Base-by-base conservation (phyloP, 2,329 filamentous ascomycete species). In the Fusarium sp. region DNA sequence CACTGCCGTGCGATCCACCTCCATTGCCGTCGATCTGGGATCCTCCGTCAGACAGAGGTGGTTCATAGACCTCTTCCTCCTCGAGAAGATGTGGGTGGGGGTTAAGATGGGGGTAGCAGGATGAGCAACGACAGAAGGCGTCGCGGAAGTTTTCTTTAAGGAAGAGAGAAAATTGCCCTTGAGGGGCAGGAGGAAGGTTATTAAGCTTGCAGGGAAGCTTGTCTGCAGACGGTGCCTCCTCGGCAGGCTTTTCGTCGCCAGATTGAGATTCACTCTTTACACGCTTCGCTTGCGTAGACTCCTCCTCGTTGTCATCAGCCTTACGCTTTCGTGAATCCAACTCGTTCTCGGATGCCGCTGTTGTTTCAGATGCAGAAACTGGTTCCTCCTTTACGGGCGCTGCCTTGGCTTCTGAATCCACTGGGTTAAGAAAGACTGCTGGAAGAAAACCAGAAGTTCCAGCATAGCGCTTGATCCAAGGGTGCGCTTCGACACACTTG, bases 31-130 rank as follows among this genome's bases (percentile, higher is more conserved):
- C 83, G 20, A 84, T 86, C 4, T 86, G 88, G 8, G 82, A 84
- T 4, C 84, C 87, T 18, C 86, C 84, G 2, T 90, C 87, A 1
- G 94, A 97, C 7, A 98, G 83, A 3, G 95, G 94, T 0, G 95
- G 96, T 75, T 98, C 94, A 80, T 99, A 99, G 2, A 90, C 90
- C 34, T 97, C 94, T 83, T 99, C 96, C 80, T 97, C 94, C 76
- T 98, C 94, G 12, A 97, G 89, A 13, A 99, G 91, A 76, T 97
- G 92, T 0, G 90, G 88, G 77, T 97, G 90, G 0, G 84, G 81
- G 57, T 88, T 83, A 3, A 98, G 87, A 14, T 88, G 82, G 2
- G 90, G 89, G 80, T 93, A 97, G 83, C 94, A 98, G n/a, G 85
- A 81, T 18, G 88, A 78, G 80, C 96, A 99, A 76, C 86, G 93